phyloP scores from a whole-genome alignment of 495 filamentous ascomycete species.

The Penicillium egyptiacum region DNA sequence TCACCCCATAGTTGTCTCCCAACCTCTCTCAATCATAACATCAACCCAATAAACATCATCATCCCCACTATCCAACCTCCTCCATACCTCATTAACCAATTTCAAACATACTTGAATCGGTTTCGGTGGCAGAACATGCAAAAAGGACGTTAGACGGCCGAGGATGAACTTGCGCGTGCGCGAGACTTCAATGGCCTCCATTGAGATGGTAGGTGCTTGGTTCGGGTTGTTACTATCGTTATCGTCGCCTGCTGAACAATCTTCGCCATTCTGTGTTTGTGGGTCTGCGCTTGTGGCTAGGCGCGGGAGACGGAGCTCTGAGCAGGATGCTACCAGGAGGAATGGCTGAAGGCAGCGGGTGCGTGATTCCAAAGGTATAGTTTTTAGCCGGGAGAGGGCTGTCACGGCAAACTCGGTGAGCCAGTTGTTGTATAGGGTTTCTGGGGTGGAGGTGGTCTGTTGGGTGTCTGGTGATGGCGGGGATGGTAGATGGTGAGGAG shows the following conservation, averaged over 20 bases:
- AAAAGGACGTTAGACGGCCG: constrained; percentile 46
- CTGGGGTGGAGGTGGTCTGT: not conserved
- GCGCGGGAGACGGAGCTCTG: constrained; percentile 48
- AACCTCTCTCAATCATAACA: constrained; percentile 57
- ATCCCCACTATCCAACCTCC: constrained; percentile 46
- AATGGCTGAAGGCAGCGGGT: constrained; percentile 57
- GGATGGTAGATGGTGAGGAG: constrained; percentile 2
- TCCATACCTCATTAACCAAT: constrained; percentile 54
- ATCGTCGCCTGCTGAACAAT: not conserved
- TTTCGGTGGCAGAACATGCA: constrained; percentile 53
- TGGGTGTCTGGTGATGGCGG: not conserved
- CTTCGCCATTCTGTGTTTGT: not conserved
- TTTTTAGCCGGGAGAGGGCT: constrained; percentile 51
- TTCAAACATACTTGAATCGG: constrained; percentile 50
- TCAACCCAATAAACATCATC: constrained; percentile 53
- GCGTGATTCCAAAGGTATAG: constrained; percentile 53
- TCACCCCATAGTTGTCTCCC: constrained; percentile 59
- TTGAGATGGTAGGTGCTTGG: constrained; percentile 36
- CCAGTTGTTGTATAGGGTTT: constrained; percentile 42
- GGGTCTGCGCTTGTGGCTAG: not conserved
- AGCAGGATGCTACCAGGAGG: constrained; percentile 50
- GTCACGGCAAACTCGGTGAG: constrained; percentile 55
- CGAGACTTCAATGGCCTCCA: constrained; percentile 49
- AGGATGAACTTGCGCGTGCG: constrained; percentile 48
- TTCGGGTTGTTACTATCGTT: constrained; percentile 16